Conservation (phyloP, 2,329 filamentous ascomycete genomes). For the Fusarium napiforme region DNA sequence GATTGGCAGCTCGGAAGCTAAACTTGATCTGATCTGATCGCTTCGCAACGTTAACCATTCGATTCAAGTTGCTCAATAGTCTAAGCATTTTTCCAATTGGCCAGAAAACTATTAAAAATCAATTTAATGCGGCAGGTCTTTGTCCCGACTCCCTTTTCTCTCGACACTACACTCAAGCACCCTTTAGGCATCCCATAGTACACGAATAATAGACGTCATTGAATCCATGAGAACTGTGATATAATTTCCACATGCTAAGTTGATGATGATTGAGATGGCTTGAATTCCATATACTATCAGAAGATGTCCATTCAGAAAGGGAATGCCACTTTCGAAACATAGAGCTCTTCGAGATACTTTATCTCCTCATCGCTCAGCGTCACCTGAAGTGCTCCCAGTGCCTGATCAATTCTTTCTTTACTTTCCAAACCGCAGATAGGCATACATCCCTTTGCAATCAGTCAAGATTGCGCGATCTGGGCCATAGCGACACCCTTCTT, state of each 20-base stretch:
- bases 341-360: neutral
- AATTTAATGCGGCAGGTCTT: rapidly evolving
- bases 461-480: neutral
- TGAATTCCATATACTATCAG: no score
- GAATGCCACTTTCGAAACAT: neutral
- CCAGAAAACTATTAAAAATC: neutral
- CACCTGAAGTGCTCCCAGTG: neutral
- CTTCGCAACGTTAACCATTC: neutral
- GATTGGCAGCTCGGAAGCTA: neutral
- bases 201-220: neutral
- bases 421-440: neutral
- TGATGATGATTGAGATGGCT: neutral
- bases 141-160: neutral
- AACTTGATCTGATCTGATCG: neutral
- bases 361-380: neutral
- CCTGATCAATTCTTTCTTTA: neutral
- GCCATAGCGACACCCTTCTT: neutral
- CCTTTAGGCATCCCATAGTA: neutral
- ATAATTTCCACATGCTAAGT: neutral
- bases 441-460: neutral
- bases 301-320: neutral
- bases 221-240: rapidly evolving
- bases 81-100: neutral
- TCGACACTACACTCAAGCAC: neutral
- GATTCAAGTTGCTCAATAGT: neutral